phyloP scores from a whole-genome alignment of 345 rosid genomes.

The Hypericum androsaemum region DNA sequence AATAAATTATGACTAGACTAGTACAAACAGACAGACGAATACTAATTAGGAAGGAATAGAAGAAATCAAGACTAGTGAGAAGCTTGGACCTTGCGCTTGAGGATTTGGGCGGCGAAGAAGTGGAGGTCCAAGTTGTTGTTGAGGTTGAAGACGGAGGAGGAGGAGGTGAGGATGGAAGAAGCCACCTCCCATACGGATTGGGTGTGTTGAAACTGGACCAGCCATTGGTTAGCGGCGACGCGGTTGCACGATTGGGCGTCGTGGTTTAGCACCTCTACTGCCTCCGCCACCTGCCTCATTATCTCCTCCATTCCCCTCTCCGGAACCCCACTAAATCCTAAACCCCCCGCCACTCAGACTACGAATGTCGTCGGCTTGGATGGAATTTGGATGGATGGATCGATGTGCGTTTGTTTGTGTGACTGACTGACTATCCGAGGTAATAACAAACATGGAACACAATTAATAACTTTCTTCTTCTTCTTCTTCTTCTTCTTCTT shows the following conservation, averaged over 20 bases:
- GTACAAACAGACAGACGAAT: too few species aligned
- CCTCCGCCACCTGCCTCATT: constrained; percentile 54
- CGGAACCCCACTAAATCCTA: too few species aligned
- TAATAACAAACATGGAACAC: too few species aligned
- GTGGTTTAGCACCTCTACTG: constrained; percentile 85
- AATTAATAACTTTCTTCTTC: too few species aligned
- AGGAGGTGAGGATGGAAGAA: constrained; percentile 75
- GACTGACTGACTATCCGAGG: too few species aligned
- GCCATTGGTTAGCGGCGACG: constrained; percentile 94
- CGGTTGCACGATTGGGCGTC: constrained; percentile 82
- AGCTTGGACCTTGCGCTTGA: constrained; percentile 79
- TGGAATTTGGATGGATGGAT: too few species aligned
- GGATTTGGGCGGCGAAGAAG: constrained; percentile 95
- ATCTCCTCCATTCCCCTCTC: too few species aligned
- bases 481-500: too few species aligned
- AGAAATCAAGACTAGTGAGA: neutral
- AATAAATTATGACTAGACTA: too few species aligned
- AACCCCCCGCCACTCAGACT: too few species aligned
- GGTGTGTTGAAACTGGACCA: constrained; percentile 87
- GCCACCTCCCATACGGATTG: constrained; percentile 90
- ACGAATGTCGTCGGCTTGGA: too few species aligned
- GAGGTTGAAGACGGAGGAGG: constrained; percentile 23
- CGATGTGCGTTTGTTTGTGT: too few species aligned
- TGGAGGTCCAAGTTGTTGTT: constrained; percentile 51
- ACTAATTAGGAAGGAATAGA: neutral